phyloP scores from a whole-genome alignment of 2,329 filamentous ascomycete genomes.

The Chaetomiaceae sp. region DNA sequence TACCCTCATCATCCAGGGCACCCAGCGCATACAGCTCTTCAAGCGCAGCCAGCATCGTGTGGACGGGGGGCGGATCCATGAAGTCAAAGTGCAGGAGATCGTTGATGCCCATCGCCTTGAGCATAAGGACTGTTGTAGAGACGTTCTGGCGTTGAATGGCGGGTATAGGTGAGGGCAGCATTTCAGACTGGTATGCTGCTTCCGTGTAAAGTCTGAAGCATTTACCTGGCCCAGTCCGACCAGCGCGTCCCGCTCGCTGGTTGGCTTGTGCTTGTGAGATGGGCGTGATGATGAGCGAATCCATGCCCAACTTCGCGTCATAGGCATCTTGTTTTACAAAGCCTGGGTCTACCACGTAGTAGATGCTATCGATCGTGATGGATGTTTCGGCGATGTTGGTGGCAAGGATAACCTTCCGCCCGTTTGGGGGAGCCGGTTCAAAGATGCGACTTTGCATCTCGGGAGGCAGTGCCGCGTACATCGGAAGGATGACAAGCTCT shows the following conservation, averaged over 20 bases:
- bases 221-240: constrained; percentile 91
- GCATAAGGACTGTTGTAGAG: constrained; percentile 88
- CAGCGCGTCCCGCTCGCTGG: constrained; percentile 86
- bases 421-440: constrained; percentile 81
- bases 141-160: constrained; percentile 96
- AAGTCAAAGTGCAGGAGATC: constrained; percentile 97
- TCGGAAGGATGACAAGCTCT: constrained; percentile 84
- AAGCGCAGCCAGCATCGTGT: constrained; percentile 93
- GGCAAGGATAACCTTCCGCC: constrained; percentile 90
- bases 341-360: constrained; percentile 93
- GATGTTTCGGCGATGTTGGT: constrained; percentile 98
- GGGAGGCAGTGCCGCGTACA: constrained; percentile 90
- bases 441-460: constrained; percentile 95
- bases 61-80: constrained; percentile 96
- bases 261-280: constrained; percentile 96
- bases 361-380: constrained; percentile 96
- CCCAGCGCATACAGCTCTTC: constrained; percentile 92
- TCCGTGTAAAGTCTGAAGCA: constrained; percentile 96
- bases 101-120: constrained; percentile 99
- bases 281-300: constrained; percentile 88
- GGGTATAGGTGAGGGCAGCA: constrained; percentile 92
- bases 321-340: constrained; percentile 98
- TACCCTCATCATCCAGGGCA: constrained; percentile 89
- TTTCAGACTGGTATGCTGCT: constrained; percentile 90
- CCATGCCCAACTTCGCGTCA: constrained; percentile 96